A percentile compares a stretch with the other conserved stretches of the same genome.
Conservation (phyloP, 2,329 filamentous ascomycete species). For the Fusarium miscanthi region DNA sequence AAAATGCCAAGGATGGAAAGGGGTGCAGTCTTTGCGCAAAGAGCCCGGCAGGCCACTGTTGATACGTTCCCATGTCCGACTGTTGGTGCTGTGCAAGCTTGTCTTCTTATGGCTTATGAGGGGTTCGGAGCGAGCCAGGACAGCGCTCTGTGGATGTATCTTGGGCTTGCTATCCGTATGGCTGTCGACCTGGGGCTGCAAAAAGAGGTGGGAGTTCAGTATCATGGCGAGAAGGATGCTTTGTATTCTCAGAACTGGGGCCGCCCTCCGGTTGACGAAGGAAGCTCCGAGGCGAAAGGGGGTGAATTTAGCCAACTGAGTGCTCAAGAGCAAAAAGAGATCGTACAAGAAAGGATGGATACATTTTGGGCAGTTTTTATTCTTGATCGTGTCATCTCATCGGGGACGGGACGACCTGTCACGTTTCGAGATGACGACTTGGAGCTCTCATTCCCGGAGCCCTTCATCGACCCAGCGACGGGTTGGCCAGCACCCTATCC, state of each 20-base stretch:
- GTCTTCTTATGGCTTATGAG: slow-evolving; percentile 85
- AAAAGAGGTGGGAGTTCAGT: slow-evolving; percentile 79
- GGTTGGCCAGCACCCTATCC: slow-evolving; percentile 84
- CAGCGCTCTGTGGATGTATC: slow-evolving; percentile 93
- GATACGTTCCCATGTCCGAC: slow-evolving; percentile 86
- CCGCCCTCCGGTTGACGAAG: slow-evolving; percentile 49
- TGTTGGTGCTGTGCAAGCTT: slow-evolving; percentile 85
- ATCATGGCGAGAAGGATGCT: slow-evolving; percentile 65
- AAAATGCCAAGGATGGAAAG: slow-evolving; percentile 71
- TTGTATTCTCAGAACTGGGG: slow-evolving; percentile 60
- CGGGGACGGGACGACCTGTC: slow-evolving; percentile 84
- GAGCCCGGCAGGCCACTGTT: slow-evolving; percentile 84
- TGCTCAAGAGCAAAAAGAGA: slow-evolving; percentile 67
- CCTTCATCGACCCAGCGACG: slow-evolving; percentile 63
- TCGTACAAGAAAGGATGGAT: slow-evolving; percentile 85
- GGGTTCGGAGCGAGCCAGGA: slow-evolving; percentile 90
- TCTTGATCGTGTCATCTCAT: slow-evolving; percentile 87
- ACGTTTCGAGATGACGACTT: slow-evolving; percentile 88
- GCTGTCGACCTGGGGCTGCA: slow-evolving; percentile 83
- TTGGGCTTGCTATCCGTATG: slow-evolving; percentile 87
- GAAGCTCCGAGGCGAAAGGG: slow-evolving; percentile 55
- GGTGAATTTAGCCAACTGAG: slow-evolving; percentile 56
- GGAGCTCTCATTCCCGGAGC: slow-evolving; percentile 75
- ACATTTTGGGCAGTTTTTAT: slow-evolving; percentile 94
- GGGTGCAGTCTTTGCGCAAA: slow-evolving; percentile 81